Conservation (phyloP, 208 protist species). For the Leishmania martiniquensis region DNA sequence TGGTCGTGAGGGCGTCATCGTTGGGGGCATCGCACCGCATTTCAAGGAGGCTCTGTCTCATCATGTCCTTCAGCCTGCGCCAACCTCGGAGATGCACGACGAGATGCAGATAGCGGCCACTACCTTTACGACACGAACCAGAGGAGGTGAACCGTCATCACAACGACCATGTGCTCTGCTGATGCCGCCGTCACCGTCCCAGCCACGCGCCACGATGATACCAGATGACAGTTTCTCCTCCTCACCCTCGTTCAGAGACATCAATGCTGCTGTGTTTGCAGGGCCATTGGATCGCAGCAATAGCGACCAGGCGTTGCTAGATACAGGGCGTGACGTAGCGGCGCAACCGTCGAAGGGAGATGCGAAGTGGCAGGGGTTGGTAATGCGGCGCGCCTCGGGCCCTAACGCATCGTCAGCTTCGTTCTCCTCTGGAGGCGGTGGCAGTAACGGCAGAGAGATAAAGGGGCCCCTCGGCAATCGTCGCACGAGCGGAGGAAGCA, state of each 20-base stretch:
- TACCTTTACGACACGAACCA: constrained; percentile 6
- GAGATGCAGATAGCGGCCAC: constrained; percentile 25
- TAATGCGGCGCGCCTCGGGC: background rate
- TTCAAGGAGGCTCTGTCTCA: background rate
- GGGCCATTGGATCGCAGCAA: too few relatives aligned
- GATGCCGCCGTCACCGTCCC: constrained; percentile 36
- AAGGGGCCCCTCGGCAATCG: background rate
- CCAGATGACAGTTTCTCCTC: background rate
- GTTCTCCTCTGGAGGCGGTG: background rate
- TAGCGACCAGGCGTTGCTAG: background rate
- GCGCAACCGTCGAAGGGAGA: background rate
- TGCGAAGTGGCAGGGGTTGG: background rate
- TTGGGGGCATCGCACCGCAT: background rate
- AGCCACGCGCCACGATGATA: constrained; percentile 8
- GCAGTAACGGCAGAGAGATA: background rate
- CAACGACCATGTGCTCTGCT: constrained; percentile 15
- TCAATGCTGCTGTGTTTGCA: background rate
- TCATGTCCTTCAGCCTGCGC: background rate
- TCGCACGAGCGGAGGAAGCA: background rate
- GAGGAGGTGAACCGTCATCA: constrained; percentile 9
- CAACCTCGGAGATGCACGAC: constrained; percentile 11
- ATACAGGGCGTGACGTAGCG: background rate
- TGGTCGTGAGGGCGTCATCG: background rate
- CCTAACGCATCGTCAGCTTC: background rate
- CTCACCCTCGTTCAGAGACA: background rate